Evolutionary conservation across 345 rosid species (phyloP).

Genomic region (Moricandia arvensis): DNA sequence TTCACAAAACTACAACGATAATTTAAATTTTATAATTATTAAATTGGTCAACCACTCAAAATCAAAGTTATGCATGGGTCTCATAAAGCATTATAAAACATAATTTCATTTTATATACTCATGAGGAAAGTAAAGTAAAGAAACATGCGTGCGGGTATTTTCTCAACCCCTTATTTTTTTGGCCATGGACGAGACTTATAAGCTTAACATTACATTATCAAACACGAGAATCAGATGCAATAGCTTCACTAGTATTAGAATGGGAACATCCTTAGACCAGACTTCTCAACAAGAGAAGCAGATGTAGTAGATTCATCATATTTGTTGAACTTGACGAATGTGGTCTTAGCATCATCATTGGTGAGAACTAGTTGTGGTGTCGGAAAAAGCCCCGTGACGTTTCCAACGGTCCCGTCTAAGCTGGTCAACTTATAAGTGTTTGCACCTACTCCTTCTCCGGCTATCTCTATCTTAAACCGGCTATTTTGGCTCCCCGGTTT

Average conservation of each 20-base stretch:
- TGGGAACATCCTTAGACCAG: slow-evolving; percentile 19
- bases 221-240: no score
- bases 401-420: neutral
- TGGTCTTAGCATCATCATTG: neutral
- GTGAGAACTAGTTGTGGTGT: slow-evolving; percentile 14
- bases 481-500: neutral
- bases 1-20: no score
- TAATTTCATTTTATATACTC: neutral
- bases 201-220: neutral
- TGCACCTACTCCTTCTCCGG: neutral
- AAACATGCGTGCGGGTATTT: slow-evolving; percentile 1
- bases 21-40: no score
- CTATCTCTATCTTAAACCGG: neutral
- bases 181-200: slow-evolving; percentile 10
- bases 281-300: slow-evolving; percentile 4
- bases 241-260: no score
- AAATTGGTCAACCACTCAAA: no score
- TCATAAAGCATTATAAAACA: neutral
- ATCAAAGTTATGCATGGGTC: neutral
- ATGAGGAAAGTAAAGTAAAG: neutral
- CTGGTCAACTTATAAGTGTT: slow-evolving; percentile 16
- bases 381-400: neutral
- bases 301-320: neutral
- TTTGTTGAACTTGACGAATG: neutral
- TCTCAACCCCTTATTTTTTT: slow-evolving; percentile 28